A percentile compares a stretch with the other conserved stretches of the same genome.
These are phyloP conservation scores for Penicillium riverlandense DNA, from an alignment of 495 filamentous ascomycete species.

Conservation along the genomic window DNA sequence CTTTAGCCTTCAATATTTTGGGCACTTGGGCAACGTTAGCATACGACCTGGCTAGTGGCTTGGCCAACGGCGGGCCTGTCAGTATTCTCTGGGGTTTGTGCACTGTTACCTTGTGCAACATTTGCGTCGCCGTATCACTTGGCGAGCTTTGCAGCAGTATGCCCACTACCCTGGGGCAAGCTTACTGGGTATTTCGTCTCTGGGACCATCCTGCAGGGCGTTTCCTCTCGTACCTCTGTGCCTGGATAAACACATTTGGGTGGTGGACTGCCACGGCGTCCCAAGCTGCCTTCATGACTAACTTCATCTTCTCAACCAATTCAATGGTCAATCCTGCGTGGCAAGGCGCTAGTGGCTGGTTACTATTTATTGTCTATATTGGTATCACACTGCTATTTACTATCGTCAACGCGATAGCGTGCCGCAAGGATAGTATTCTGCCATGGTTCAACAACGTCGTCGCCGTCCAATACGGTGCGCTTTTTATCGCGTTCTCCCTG, in stretches of 20 bases:
- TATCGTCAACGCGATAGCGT: conserved; percentile 33
- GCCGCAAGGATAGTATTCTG: conserved; percentile 30
- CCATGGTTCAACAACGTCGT: conserved; percentile 41
- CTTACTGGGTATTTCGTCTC: conserved; percentile 36
- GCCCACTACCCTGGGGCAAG: conserved; percentile 39
- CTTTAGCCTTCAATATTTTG: conserved; percentile 36
- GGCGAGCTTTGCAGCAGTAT: conserved; percentile 41
- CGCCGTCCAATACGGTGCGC: conserved; percentile 32
- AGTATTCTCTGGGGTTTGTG: conserved; percentile 42
- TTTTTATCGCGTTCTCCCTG: conserved; percentile 36
- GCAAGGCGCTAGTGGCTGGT: conserved; percentile 32
- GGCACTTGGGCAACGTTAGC: conserved; percentile 41
- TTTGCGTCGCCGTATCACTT: conserved; percentile 37
- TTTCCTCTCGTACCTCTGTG: conserved; percentile 38
- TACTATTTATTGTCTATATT: conserved; percentile 37
- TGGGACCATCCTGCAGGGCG: conserved; percentile 27
- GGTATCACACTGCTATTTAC: conserved; percentile 29
- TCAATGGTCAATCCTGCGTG: conserved; percentile 32
- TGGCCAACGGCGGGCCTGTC: conserved; percentile 37
- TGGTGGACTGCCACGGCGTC: conserved; percentile 42
- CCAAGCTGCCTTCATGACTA: conserved; percentile 40
- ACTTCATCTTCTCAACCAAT: conserved; percentile 40
- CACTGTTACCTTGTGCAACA: conserved; percentile 35
- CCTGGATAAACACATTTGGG: conserved; percentile 43
- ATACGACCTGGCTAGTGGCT: conserved; percentile 32